phyloP scores from a whole-genome alignment of 345 rosid genomes.

The Populus euphratica region DNA sequence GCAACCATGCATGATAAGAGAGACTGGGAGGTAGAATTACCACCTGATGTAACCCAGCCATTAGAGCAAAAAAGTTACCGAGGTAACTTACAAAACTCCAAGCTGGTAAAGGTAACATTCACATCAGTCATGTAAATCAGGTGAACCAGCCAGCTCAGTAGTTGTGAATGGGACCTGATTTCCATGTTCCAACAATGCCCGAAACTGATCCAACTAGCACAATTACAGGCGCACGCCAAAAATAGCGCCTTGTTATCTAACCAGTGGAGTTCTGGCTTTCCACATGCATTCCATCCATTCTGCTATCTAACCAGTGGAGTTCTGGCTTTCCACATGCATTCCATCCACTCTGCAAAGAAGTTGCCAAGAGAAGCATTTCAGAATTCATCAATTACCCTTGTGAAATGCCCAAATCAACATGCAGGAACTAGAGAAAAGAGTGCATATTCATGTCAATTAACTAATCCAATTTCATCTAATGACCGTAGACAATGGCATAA shows the following conservation, averaged over 20 bases:
- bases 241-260: neutral
- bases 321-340: neutral
- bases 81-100: neutral
- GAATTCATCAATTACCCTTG: neutral
- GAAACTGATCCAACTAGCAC: neutral
- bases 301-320: neutral
- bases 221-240: neutral
- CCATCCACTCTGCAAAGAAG: neutral
- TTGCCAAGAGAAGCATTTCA: neutral
- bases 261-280: neutral
- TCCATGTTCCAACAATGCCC: neutral
- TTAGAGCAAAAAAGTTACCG: neutral
- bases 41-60: neutral
- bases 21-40: neutral
- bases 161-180: neutral
- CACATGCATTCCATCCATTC: neutral
- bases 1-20: neutral
- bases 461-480: neutral
- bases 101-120: neutral
- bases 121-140: neutral
- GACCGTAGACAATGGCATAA: neutral
- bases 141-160: neutral
- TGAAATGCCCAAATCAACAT: neutral
- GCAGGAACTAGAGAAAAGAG: neutral
- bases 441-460: neutral